A percentile compares a stretch with the other conserved stretches of the same genome.
These are phyloP conservation scores for Penicillium hesseltinei DNA, from an alignment of 2,329 filamentous ascomycete species.

Conservation along the genomic window DNA sequence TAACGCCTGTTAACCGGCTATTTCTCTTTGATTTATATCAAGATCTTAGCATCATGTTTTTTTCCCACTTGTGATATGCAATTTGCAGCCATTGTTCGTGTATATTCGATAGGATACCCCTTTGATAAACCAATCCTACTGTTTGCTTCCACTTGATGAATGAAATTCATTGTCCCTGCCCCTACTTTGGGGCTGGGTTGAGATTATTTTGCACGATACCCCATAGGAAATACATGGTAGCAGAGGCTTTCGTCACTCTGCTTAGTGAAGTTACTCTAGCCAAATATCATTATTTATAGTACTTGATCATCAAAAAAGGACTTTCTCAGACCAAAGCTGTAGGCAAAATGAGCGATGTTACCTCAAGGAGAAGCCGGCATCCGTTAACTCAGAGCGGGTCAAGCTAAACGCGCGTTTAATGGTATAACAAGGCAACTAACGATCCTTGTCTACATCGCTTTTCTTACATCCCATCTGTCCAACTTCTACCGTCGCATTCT, in stretches of 20 bases:
- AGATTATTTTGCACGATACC: too few species aligned
- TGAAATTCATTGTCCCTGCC: neutral
- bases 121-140: slow-evolving; percentile 2
- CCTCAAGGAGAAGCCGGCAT: too few species aligned
- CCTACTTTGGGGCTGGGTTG: neutral
- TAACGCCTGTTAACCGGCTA: slow-evolving; percentile 12
- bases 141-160: neutral
- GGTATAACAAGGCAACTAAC: neutral
- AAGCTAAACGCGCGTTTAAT: neutral
- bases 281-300: neutral
- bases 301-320: neutral
- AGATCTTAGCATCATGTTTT: neutral
- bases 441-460: neutral
- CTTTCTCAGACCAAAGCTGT: neutral
- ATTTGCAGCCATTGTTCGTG: neutral
- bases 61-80: neutral
- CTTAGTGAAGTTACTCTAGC: neutral
- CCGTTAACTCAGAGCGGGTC: neutral
- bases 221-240: neutral
- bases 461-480: neutral
- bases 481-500: neutral
- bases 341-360: neutral
- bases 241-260: neutral
- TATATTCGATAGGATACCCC: slow-evolving; percentile 6
- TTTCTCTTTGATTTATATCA: neutral